phyloP scores from a whole-genome alignment of 129 eudicot species.

The Chrysanthemum seticuspe region DNA sequence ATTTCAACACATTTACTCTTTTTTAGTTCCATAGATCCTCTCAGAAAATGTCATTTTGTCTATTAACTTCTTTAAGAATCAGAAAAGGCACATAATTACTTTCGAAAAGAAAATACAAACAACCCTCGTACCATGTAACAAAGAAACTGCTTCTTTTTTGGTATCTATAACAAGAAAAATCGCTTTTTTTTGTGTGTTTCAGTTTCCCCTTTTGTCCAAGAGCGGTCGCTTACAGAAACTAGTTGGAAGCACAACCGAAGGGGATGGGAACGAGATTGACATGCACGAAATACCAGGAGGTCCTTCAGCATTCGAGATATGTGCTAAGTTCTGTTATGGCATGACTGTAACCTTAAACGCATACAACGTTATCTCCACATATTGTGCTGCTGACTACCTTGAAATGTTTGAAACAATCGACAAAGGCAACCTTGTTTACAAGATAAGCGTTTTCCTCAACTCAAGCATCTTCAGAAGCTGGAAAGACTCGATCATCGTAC shows the following conservation, averaged over 20 bases:
- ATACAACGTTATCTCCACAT: conserved; percentile 66
- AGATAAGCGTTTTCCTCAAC: conserved; percentile 76
- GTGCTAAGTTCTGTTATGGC: conserved; percentile 96
- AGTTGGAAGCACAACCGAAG: conserved; percentile 54
- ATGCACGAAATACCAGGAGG: conserved; percentile 91
- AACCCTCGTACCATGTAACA: background rate
- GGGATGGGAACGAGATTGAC: conserved; percentile 25
- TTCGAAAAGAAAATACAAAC: too few relatives aligned
- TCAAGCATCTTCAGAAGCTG: conserved; percentile 87
- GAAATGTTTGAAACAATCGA: conserved; percentile 85
- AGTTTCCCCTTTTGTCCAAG: conserved; percentile 95
- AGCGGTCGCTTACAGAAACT: conserved; percentile 71
- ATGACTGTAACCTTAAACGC: conserved; percentile 93
- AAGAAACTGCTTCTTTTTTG: background rate
- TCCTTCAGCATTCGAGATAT: conserved; percentile 70
- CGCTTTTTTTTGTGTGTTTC: conserved; percentile 19
- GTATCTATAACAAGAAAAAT: conserved; percentile 5
- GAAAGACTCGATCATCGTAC: conserved; percentile 94
- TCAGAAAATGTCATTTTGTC: too few relatives aligned
- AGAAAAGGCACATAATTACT: too few relatives aligned
- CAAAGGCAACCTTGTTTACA: conserved; percentile 89
- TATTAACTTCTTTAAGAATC: too few relatives aligned
- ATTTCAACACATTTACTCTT: too few relatives aligned
- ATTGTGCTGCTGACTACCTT: conserved; percentile 93
- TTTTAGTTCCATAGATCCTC: too few relatives aligned